Base-by-base conservation (phyloP, 169 alveolate genomes). In the Theileria parva region DNA sequence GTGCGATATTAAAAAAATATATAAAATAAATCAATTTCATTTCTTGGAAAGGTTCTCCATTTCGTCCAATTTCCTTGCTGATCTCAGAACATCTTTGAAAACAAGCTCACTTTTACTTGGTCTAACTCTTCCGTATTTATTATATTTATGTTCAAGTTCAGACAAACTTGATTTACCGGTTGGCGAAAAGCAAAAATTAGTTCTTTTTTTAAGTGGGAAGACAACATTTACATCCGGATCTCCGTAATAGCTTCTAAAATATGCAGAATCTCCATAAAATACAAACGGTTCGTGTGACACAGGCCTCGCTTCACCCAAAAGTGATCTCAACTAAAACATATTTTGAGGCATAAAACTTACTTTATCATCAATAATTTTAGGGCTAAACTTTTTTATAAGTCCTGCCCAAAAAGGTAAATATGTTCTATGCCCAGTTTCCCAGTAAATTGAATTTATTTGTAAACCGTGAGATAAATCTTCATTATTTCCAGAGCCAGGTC, bases 401-500 rank as follows among this genome's bases (percentile, higher is more conserved):
- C 85, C 69, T 21, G 92, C 86, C 88, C 93, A 93, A 75, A 93
- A 93, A 2, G 96, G 96, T 27, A 93, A 85, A 80, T 90, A 93
- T 4, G 96, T 92, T 21, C 96, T 61, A 75, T 93, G 96, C 7
- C 96, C 96, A 13, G 96, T 93, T 79, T 93, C 96, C 96, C 96
- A 93, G 89, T 93, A 93, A 7, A 93, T 92, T 8, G 94, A 91
- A 79, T 84, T 90, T 79, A 87, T 89, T 84, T 93, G 96, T 48
- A 85, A 59, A 11, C 91, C 91, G 71, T 85, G 86, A 21, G 91
- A 85, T 67, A 70, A 79, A 39, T 69, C 70, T 25, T 85, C 91
- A 61, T 27, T 51, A 67, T 85, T 85, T 8, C 91, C 91, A 19
- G 91, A 85, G 25, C 88, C 65, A 63, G 79, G 66, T 15, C 68